These are phyloP conservation scores for Saitozyma sp. DNA, from an alignment of 768 basidiomycete species.

Conservation along the genomic window DNA sequence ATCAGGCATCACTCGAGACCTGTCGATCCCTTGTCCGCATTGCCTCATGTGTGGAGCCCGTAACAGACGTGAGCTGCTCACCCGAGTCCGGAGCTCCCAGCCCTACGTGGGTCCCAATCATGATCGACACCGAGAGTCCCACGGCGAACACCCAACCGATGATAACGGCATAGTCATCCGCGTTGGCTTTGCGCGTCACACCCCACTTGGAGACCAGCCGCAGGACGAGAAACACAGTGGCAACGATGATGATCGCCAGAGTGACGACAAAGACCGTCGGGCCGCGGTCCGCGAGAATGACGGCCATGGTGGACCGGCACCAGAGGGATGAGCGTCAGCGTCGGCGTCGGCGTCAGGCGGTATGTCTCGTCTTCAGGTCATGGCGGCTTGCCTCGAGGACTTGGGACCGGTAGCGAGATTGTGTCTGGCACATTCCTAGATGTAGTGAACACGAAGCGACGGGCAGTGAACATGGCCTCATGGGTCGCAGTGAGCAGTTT, in stretches of 20 bases:
- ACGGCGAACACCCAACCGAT: constrained; percentile 47
- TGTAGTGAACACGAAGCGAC: too few species aligned
- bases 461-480: too few species aligned
- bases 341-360: too few species aligned
- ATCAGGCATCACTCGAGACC: too few species aligned
- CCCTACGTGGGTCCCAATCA: constrained; percentile 32
- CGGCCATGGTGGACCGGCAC: background rate
- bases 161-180: constrained; percentile 39
- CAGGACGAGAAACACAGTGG: constrained; percentile 36
- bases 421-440: too few species aligned
- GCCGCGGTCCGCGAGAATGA: constrained; percentile 14
- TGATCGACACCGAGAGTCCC: constrained; percentile 23
- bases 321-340: too few species aligned
- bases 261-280: constrained; percentile 43
- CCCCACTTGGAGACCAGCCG: constrained; percentile 40
- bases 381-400: too few species aligned
- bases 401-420: too few species aligned
- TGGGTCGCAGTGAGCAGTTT: too few species aligned
- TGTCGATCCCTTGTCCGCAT: too few species aligned
- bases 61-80: constrained; percentile 9
- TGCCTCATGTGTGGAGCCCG: too few species aligned
- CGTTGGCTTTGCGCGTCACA: constrained; percentile 26
- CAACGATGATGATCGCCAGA: constrained; percentile 34
- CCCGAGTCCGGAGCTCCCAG: constrained; percentile 33
- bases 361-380: too few species aligned